A percentile compares a stretch with the other conserved stretches of the same genome.
Evolutionary conservation across 345 rosid species (phyloP).

Genomic region (Lumnitzera littorea): DNA sequence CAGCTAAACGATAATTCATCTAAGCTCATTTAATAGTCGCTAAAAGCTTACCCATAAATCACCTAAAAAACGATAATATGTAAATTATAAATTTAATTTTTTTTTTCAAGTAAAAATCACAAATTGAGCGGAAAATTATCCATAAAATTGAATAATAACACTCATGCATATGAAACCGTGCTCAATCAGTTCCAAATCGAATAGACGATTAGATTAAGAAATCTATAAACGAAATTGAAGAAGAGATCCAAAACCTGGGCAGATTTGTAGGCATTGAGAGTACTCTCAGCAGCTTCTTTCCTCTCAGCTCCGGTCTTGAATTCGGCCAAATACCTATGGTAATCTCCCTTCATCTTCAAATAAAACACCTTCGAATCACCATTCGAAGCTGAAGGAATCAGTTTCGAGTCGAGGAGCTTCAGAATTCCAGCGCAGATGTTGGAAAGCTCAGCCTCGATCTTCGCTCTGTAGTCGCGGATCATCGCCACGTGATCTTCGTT

Average conservation of each 20-base stretch:
- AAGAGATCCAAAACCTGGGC: slow-evolving; percentile 53
- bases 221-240: not conserved
- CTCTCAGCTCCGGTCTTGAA: slow-evolving; percentile 75
- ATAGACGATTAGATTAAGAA: not conserved
- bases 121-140: no score
- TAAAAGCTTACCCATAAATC: no score
- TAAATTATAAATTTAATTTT: no score
- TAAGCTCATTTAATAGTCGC: no score
- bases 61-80: no score
- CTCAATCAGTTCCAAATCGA: not conserved
- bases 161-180: no score
- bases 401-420: slow-evolving; percentile 64
- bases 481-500: slow-evolving; percentile 77
- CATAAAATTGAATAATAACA: no score
- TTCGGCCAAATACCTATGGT: slow-evolving; percentile 86
- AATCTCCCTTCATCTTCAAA: slow-evolving; percentile 90
- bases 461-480: slow-evolving; percentile 75
- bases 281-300: slow-evolving; percentile 82
- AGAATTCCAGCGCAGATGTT: slow-evolving; percentile 75
- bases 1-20: no score
- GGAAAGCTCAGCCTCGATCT: slow-evolving; percentile 78
- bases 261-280: slow-evolving; percentile 75
- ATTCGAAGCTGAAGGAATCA: slow-evolving; percentile 58
- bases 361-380: slow-evolving; percentile 88
- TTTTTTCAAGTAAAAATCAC: no score